Evolutionary conservation across 257 asterid species (phyloP), one percentile per base, ranked within the genome.

Genomic region (Perilla frutescens): DNA sequence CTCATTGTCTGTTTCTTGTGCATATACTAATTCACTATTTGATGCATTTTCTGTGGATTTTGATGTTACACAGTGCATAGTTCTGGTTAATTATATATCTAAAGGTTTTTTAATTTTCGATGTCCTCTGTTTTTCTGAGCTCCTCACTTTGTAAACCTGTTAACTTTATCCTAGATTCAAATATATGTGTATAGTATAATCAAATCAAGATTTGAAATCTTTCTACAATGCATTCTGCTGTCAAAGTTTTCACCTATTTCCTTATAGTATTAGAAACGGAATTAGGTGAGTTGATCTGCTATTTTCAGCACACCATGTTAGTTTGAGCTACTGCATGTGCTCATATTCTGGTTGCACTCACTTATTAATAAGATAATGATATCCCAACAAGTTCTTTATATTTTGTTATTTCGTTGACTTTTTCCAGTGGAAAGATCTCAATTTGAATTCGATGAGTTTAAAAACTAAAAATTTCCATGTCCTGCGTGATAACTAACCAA

Each of bases 401-500:
- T 26, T 55, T 14, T 26, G 14, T 67, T 47, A 37, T 29, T 29
- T 72, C 5, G n/a, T 72, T 63, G 56, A 43, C 41, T 11, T 31
- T 4, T 20, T 34, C 4, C 2, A 14, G 36, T 34, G 43, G 2
- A 14, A 29, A 15, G 59, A 68, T 68, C 41, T 75, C 7, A 3
- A 20, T 13, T 2, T n/a, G 12, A 56, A 13, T 59, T 36, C 8
- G 15, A 1, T 20, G 2, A 9, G 5, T 9, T 9, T 56, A 3
- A 8, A 56, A 11, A 51, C 43, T 64, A 12, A 47, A 47, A 47
- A 2, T 9, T 4, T 47, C 20, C 14, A 11, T 20, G 44, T 50
- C 45, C 60, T 3, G 47, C 47, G 47, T 66, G 54, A 45, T 5
- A 37, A 63, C 54, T 64, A 12, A 66, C 49, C 64, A 55, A 31